These are phyloP conservation scores for Austroboletus rostrupii DNA, from an alignment of 1,284 basidiomycete genomes.

Conservation along the genomic window DNA sequence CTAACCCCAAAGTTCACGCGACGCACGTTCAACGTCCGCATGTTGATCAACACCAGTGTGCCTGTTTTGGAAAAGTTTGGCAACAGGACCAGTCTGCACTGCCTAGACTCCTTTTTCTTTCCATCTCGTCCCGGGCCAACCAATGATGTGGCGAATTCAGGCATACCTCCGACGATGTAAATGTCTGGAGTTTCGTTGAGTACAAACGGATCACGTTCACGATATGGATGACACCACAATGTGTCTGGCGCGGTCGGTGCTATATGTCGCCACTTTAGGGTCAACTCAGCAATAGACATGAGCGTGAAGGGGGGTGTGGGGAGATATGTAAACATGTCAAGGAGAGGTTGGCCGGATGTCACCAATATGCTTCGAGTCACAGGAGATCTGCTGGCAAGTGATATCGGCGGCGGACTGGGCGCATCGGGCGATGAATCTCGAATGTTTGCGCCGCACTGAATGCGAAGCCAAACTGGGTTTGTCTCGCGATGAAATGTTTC, in stretches of 20 bases:
- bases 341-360: slow-evolving; percentile 88
- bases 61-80: slow-evolving; percentile 79
- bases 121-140: slow-evolving; percentile 39
- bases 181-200: slow-evolving; percentile 82
- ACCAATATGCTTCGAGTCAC: slow-evolving; percentile 63
- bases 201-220: slow-evolving; percentile 86
- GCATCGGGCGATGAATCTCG: slow-evolving; percentile 15
- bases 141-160: slow-evolving; percentile 72
- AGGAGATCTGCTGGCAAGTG: slow-evolving; percentile 17
- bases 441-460: slow-evolving; percentile 35
- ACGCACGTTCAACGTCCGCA: slow-evolving; percentile 49
- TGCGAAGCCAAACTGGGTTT: slow-evolving; percentile 84
- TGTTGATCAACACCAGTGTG: slow-evolving; percentile 52
- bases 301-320: slow-evolving; percentile 62
- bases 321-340: slow-evolving; percentile 95
- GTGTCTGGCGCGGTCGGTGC: slow-evolving; percentile 99
- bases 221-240: slow-evolving; percentile 96
- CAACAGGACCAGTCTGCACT: slow-evolving; percentile 76
- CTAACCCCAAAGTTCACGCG: slow-evolving; percentile 30
- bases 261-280: slow-evolving; percentile 91
- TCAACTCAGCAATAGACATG: slow-evolving; percentile 72
- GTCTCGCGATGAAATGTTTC: slow-evolving; percentile 78
- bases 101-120: slow-evolving; percentile 33
- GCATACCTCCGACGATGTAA: slow-evolving; percentile 92
- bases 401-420: slow-evolving; percentile 4